Conservation (phyloP, 1,139 yeast genomes). For the Scheffersomyces stambukii region DNA sequence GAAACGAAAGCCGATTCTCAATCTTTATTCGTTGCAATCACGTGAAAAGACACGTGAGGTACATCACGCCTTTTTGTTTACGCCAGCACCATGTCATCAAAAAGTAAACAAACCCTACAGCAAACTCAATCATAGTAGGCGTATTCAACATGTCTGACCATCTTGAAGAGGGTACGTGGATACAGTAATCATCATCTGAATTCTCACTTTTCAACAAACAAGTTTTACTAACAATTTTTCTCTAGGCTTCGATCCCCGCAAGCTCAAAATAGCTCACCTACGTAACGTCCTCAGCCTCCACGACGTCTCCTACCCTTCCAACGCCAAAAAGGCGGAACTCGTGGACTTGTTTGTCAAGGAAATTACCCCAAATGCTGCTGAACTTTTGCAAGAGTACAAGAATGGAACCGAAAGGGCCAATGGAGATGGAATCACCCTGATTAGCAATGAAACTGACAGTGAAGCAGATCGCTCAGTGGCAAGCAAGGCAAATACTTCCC, state of each 20-base stretch:
- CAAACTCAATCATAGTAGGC: too few relatives aligned
- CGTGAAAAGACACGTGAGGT: too few relatives aligned
- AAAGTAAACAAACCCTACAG: too few relatives aligned
- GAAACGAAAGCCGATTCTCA: too few relatives aligned
- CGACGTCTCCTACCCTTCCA: conserved; percentile 51
- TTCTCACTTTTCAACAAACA: conserved; percentile 3
- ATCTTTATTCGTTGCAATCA: too few relatives aligned
- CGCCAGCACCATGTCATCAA: too few relatives aligned
- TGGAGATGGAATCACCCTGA: conserved; percentile 19
- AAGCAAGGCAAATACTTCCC: too few relatives aligned
- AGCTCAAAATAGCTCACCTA: conserved; percentile 59
- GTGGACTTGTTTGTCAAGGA: conserved; percentile 48
- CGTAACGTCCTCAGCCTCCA: conserved; percentile 58
- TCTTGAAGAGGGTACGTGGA: conserved; percentile 11
- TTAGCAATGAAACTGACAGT: too few relatives aligned
- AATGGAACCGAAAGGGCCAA: conserved; percentile 15
- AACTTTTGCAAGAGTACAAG: conserved; percentile 21
- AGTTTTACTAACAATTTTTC: conserved; percentile 7
- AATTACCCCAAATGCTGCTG: conserved; percentile 37
- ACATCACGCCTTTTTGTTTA: too few relatives aligned
- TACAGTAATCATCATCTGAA: background rate
- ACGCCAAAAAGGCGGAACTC: conserved; percentile 61
- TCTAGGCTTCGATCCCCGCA: conserved; percentile 58
- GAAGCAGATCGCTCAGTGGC: too few relatives aligned
- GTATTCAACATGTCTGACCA: conserved; percentile 6